Base-by-base conservation (phyloP, 345 rosid genomes). In the Salix purpurea region DNA sequence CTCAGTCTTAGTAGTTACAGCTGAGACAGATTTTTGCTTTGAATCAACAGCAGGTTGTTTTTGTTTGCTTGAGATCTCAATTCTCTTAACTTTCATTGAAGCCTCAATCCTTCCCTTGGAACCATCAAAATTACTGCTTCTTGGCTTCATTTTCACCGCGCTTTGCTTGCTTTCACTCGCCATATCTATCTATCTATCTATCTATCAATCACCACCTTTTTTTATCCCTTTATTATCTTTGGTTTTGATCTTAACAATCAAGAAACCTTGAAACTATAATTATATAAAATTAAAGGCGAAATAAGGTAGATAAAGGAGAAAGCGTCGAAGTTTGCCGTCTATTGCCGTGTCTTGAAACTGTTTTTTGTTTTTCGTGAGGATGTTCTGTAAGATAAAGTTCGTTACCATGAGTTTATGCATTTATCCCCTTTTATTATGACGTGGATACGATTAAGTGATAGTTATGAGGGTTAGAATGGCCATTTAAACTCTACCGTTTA, bases 41-140 rank as follows among this genome's bases (percentile, higher is more conserved):
- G 83, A 44, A 83, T 77, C 89, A 75, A 82, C 34, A 69, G 8
- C 19, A 58, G 56, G 39, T 5, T 78, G 68, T 72, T 21, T 18
- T 32, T 78, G 88, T 79, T 80, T 89, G 84, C 21, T 84, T 3
- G 95, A 87, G 85, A 36, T 80, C 34, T 79, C 85, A 75, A 85
- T 80, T 87, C 85, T 92, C 90, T 82, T 91, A 75, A 69, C 87
- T 72, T 81, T 86, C 32, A 76, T 32, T 70, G 87, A 80, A 70
- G 86, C 72, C 85, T 83, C 86, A 30, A 72, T 2, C 72, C 75
- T 84, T 50, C 69, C 71, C 84, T 77, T 77, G 77, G 92, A 82
- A 56, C 88, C 86, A 80, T 79, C 89, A 78, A 86, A 58, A 58
- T 8, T 90, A 71, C 48, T 66, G 56, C 32, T 36, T 60, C 83